These are phyloP conservation scores for Cotoneaster glaucophyllus DNA, from an alignment of 306 rosid genomes.

Conservation along the genomic window DNA sequence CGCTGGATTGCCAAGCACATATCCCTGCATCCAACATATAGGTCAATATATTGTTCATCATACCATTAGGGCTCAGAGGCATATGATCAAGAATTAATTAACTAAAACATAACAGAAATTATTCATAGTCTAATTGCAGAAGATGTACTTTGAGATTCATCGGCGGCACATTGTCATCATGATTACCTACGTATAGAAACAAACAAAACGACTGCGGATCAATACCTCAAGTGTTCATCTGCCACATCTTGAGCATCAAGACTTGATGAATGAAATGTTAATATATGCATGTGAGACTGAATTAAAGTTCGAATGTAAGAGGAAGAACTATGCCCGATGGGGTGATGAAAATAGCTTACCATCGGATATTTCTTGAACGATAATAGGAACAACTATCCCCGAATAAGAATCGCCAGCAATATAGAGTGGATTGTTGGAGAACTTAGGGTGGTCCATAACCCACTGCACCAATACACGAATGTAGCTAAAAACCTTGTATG, in stretches of 20 bases:
- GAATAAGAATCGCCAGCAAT: constrained; percentile 32
- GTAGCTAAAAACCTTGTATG: not conserved
- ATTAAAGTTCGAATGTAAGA: not conserved
- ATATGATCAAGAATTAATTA: not conserved
- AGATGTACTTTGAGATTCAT: not conserved
- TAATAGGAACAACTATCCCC: constrained; percentile 17
- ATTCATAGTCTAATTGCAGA: not conserved
- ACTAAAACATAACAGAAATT: not conserved
- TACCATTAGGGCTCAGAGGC: not conserved
- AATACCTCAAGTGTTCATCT: not conserved
- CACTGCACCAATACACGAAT: constrained; percentile 5
- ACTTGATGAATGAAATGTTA: not conserved
- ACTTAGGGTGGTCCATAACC: constrained; percentile 5
- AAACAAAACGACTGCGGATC: too few species aligned
- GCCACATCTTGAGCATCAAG: not conserved
- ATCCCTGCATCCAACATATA: constrained; percentile 8
- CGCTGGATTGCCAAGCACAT: constrained; percentile 12
- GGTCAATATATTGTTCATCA: not conserved
- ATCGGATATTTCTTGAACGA: constrained; percentile 15
- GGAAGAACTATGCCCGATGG: too few species aligned
- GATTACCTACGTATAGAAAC: constrained; percentile 2
- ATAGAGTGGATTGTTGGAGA: constrained; percentile 19
- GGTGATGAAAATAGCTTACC: constrained; percentile 2
- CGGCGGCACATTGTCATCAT: not conserved
- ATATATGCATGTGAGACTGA: not conserved